Conservation (phyloP, 805 yeast genomes). For the Monosporozyma aerobia region DNA sequence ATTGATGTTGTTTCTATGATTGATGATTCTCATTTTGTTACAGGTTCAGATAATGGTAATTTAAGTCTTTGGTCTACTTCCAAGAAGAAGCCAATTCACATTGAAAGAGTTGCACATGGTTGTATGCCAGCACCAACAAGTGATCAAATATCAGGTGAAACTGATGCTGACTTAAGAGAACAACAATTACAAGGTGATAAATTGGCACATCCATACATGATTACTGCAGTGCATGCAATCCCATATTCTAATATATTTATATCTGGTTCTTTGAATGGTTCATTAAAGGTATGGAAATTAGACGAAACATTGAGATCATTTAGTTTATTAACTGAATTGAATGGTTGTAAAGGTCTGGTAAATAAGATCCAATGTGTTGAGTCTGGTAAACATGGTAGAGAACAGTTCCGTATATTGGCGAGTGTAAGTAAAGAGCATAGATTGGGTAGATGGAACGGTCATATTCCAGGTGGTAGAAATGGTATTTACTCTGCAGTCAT, state of each 20-base stretch:
- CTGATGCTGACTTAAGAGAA: slow-evolving; percentile 28
- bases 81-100: slow-evolving; percentile 78
- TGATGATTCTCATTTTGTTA: slow-evolving; percentile 86
- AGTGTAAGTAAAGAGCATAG: slow-evolving; percentile 77
- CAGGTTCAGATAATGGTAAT: slow-evolving; percentile 93
- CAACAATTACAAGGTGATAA: slow-evolving; percentile 48
- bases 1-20: slow-evolving; percentile 85
- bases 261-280: slow-evolving; percentile 84
- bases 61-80: slow-evolving; percentile 83
- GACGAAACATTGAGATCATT: slow-evolving; percentile 56
- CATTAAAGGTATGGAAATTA: slow-evolving; percentile 68
- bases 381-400: slow-evolving; percentile 43
- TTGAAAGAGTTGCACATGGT: slow-evolving; percentile 72
- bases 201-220: slow-evolving; percentile 66
- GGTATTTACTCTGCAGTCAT: slow-evolving; percentile 53
- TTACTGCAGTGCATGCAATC: slow-evolving; percentile 70
- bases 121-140: slow-evolving; percentile 40
- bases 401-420: slow-evolving; percentile 49
- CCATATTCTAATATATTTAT: slow-evolving; percentile 80
- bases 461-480: slow-evolving; percentile 59
- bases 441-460: slow-evolving; percentile 76
- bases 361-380: slow-evolving; percentile 51
- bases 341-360: slow-evolving; percentile 60
- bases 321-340: slow-evolving; percentile 44
- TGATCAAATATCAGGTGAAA: slow-evolving; percentile 48